A percentile compares a stretch with the other conserved stretches of the same genome.
These are phyloP conservation scores for Trichosanthes cucumerina DNA, from an alignment of 306 rosid species.

Conservation along the genomic window DNA sequence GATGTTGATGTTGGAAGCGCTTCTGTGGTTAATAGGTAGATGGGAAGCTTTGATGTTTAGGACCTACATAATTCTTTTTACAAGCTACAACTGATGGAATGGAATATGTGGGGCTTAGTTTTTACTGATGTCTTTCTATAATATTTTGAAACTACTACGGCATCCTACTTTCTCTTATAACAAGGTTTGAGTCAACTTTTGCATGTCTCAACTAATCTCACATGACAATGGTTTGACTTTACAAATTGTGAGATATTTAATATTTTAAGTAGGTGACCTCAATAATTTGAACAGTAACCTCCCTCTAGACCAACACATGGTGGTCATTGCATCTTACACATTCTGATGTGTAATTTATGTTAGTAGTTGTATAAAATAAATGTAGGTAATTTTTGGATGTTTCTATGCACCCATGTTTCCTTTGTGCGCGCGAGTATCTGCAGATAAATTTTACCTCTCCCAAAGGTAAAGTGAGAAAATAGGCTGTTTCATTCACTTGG, in stretches of 20 bases:
- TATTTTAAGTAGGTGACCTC: background rate
- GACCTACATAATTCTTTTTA: background rate
- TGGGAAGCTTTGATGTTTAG: background rate
- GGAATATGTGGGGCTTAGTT: constrained; percentile 4
- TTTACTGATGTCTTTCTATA: background rate
- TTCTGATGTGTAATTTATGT: background rate
- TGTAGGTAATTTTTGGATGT: background rate
- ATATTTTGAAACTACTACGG: background rate
- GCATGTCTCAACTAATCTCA: background rate
- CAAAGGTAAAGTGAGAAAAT: background rate
- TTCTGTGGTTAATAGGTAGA: background rate
- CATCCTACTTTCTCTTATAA: background rate
- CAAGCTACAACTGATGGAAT: background rate
- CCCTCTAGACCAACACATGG: background rate
- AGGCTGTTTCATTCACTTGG: background rate
- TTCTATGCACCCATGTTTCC: background rate
- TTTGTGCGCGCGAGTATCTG: background rate
- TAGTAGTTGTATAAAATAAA: background rate
- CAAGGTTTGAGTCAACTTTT: background rate
- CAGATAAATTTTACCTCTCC: background rate
- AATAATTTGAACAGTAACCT: background rate
- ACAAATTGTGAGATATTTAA: background rate
- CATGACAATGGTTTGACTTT: background rate
- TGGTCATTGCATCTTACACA: background rate
- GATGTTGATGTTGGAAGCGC: background rate